Conservation (phyloP, 768 basidiomycete species). For the Mycena galericulata region DNA sequence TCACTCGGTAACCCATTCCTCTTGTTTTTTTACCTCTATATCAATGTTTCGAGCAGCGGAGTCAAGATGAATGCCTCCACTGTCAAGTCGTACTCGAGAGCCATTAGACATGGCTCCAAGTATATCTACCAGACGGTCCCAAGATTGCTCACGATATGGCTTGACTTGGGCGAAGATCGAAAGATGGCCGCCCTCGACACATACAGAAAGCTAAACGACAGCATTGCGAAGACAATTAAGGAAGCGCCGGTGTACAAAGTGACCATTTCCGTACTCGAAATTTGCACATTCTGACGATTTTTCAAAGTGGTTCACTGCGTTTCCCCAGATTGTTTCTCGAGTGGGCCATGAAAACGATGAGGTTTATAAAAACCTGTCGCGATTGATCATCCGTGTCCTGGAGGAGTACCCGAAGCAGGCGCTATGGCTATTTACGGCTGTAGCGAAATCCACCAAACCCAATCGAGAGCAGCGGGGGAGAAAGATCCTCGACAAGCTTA, state of each 20-base stretch:
- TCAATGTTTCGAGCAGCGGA: slow-evolving; percentile 52
- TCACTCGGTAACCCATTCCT: slow-evolving; percentile 52
- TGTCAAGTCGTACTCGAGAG: slow-evolving; percentile 73
- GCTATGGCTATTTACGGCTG: slow-evolving; percentile 92
- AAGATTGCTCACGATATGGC: slow-evolving; percentile 93
- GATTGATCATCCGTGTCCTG: slow-evolving; percentile 81
- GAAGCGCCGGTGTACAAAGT: slow-evolving; percentile 87
- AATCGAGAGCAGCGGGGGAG: slow-evolving; percentile 72
- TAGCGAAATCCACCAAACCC: slow-evolving; percentile 83
- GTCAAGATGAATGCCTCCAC: slow-evolving; percentile 75
- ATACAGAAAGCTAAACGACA: slow-evolving; percentile 68
- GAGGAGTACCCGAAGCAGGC: slow-evolving; percentile 89
- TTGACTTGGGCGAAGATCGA: slow-evolving; percentile 84
- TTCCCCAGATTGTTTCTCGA: slow-evolving; percentile 96
- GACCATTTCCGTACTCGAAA: slow-evolving; percentile 22
- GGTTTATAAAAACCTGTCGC: slow-evolving; percentile 70
- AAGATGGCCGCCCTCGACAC: slow-evolving; percentile 45
- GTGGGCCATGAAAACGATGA: slow-evolving; percentile 79
- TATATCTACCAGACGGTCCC: slow-evolving; percentile 97
- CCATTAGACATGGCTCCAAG: slow-evolving; percentile 89
- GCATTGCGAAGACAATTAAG: slow-evolving; percentile 66
- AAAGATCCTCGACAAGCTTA: slow-evolving; percentile 66
- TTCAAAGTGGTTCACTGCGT: slow-evolving; percentile 91
- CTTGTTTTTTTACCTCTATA: background rate
- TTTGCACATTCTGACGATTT: slow-evolving; percentile 11